Conservation (phyloP, 805 yeast species). For the Saturnispora dispora region DNA sequence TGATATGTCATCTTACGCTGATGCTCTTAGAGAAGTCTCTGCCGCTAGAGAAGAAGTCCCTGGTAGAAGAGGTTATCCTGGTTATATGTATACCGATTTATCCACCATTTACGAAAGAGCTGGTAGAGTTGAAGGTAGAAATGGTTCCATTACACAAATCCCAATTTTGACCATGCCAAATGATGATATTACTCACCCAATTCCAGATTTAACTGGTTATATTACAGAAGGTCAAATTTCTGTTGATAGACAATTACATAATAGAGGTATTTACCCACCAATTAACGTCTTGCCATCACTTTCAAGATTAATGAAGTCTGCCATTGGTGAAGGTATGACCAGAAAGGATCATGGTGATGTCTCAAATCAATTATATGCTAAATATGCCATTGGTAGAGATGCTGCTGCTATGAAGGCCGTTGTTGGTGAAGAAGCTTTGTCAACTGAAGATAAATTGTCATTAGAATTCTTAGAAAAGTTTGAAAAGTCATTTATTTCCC, state of each 20-base stretch:
- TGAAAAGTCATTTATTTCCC: slow-evolving; percentile 89
- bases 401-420: slow-evolving; percentile 99
- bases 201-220: slow-evolving; percentile 99
- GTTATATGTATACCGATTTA: slow-evolving; percentile 99
- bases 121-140: slow-evolving; percentile 99
- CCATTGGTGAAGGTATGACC: slow-evolving; percentile 99
- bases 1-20: slow-evolving; percentile 99
- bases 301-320: slow-evolving; percentile 97
- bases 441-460: slow-evolving; percentile 94
- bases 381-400: slow-evolving; percentile 98
- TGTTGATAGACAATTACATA: slow-evolving; percentile 90
- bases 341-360: slow-evolving; percentile 99
- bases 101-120: slow-evolving; percentile 99
- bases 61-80: slow-evolving; percentile 99
- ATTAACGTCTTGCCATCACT: slow-evolving; percentile 96
- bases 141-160: slow-evolving; percentile 97
- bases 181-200: slow-evolving; percentile 99
- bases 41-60: slow-evolving; percentile 99
- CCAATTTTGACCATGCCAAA: slow-evolving; percentile 99
- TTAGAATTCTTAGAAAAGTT: slow-evolving; percentile 96
- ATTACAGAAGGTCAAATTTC: slow-evolving; percentile 99
- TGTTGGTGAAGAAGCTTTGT: slow-evolving; percentile 98
- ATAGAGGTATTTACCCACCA: slow-evolving; percentile 98
- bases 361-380: slow-evolving; percentile 96
- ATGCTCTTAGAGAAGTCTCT: slow-evolving; percentile 98